Evolutionary conservation across 2,329 filamentous ascomycete genomes (phyloP).

Genomic region (Claviceps citrina): DNA sequence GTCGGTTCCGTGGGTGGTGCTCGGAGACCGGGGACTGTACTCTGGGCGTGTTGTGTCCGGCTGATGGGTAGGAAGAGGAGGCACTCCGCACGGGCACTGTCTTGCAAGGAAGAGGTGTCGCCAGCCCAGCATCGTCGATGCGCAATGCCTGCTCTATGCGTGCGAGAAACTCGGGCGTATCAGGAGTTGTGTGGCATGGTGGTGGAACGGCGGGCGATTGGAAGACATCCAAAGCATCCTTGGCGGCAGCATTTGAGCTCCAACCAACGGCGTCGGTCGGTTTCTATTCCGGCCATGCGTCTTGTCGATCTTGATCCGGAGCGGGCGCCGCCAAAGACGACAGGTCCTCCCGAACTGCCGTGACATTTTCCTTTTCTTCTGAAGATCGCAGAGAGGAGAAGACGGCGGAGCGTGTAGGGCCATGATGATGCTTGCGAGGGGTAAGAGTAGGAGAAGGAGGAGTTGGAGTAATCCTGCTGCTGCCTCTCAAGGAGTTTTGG

Average conservation of each 20-base stretch:
- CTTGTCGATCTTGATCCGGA: background rate
- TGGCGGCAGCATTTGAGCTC: background rate
- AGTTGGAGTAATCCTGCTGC: background rate
- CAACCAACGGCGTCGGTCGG: slow-evolving; percentile 1
- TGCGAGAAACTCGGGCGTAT: slow-evolving; percentile 8
- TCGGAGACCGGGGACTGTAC: slow-evolving; percentile 16
- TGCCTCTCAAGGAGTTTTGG: background rate
- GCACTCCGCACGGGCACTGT: slow-evolving; percentile 10
- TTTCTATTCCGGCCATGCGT: slow-evolving; percentile 5
- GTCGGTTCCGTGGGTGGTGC: slow-evolving; percentile 8
- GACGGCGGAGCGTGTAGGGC: background rate
- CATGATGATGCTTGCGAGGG: background rate
- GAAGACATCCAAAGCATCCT: background rate
- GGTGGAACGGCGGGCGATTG: background rate
- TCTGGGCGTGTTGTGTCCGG: slow-evolving; percentile 9
- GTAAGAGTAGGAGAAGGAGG: background rate
- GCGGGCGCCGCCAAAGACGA: background rate
- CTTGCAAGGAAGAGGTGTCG: background rate
- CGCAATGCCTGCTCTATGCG: slow-evolving; percentile 9
- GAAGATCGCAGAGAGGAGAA: background rate
- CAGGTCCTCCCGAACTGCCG: background rate
- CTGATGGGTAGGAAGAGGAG: slow-evolving; percentile 19
- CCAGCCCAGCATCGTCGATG: background rate
- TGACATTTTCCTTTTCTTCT: slow-evolving; percentile 4
- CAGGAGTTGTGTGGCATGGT: slow-evolving; percentile 1